These are phyloP conservation scores for Mucor circinelloides DNA, from an alignment of 371 early-diverging fungal species.

Conservation along the genomic window DNA sequence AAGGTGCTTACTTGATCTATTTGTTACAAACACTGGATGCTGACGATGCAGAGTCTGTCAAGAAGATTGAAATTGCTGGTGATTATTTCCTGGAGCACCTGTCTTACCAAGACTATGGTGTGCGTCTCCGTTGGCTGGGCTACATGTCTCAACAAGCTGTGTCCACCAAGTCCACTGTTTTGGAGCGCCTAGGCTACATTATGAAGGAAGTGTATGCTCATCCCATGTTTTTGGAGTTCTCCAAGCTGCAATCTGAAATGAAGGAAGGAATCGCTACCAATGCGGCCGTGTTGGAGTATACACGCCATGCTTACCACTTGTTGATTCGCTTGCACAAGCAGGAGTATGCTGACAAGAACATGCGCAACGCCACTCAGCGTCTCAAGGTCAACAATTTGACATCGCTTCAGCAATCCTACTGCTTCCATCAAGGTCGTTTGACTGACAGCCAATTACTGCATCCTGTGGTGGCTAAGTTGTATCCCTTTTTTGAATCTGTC, in stretches of 20 bases:
- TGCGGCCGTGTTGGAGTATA: slow-evolving; percentile 6
- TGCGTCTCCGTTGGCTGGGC: slow-evolving; percentile 57
- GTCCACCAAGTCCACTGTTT: slow-evolving; percentile 6
- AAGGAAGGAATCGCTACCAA: background rate
- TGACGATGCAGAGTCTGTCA: slow-evolving; percentile 12
- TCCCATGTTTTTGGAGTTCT: slow-evolving; percentile 27
- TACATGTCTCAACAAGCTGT: slow-evolving; percentile 44
- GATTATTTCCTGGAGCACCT: slow-evolving; percentile 62
- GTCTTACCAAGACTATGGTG: slow-evolving; percentile 43
- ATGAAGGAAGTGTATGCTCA: slow-evolving; percentile 30
- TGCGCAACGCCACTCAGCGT: slow-evolving; percentile 31
- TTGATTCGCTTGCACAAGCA: slow-evolving; percentile 38
- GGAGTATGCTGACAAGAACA: slow-evolving; percentile 32
- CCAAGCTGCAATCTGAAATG: slow-evolving; percentile 10
- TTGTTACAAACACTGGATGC: slow-evolving; percentile 36
- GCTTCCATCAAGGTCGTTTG: slow-evolving; percentile 46
- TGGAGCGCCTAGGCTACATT: slow-evolving; percentile 36
- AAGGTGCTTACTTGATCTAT: slow-evolving; percentile 62
- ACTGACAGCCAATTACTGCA: slow-evolving; percentile 53
- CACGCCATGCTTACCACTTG: slow-evolving; percentile 31
- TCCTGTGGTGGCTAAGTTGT: slow-evolving; percentile 48
- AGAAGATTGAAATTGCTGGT: slow-evolving; percentile 51
- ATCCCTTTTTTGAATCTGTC: slow-evolving; percentile 46
- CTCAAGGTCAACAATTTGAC: slow-evolving; percentile 52
- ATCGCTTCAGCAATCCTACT: slow-evolving; percentile 57